phyloP scores from a whole-genome alignment of 768 basidiomycete genomes.

The Leccinum ochraceum region DNA sequence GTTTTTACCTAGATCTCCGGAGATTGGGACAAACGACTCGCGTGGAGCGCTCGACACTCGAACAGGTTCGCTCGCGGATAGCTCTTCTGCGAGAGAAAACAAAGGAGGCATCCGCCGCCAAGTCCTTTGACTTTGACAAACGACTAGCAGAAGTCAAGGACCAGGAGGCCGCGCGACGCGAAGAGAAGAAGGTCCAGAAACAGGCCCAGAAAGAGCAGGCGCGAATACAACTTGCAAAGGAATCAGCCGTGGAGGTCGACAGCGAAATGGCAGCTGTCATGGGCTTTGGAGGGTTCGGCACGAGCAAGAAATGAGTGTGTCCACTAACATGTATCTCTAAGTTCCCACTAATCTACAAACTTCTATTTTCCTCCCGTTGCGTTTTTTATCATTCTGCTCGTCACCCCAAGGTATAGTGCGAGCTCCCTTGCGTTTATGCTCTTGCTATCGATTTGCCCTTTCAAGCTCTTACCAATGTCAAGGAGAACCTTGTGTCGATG shows the following conservation, averaged over 20 bases:
- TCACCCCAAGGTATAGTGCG: slow-evolving; percentile 26
- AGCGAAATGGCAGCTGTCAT: slow-evolving; percentile 78
- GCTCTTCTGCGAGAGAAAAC: slow-evolving; percentile 86
- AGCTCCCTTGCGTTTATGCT: not conserved
- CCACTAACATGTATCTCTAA: slow-evolving; percentile 19
- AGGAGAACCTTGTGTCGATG: not conserved
- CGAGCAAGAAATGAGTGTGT: slow-evolving; percentile 66
- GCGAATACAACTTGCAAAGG: slow-evolving; percentile 63
- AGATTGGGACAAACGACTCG: slow-evolving; percentile 95
- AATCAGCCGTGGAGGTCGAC: slow-evolving; percentile 47
- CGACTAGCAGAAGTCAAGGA: slow-evolving; percentile 81
- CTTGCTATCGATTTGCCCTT: not conserved
- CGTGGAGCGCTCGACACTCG: slow-evolving; percentile 84
- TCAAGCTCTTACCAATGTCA: not conserved
- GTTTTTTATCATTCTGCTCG: not conserved
- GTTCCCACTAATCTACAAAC: slow-evolving; percentile 6
- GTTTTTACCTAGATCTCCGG: slow-evolving; percentile 67
- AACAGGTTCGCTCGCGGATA: slow-evolving; percentile 91
- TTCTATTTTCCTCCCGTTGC: not conserved
- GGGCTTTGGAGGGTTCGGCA: slow-evolving; percentile 91
- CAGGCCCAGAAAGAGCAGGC: slow-evolving; percentile 76
- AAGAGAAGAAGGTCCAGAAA: slow-evolving; percentile 76
- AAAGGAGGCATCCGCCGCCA: slow-evolving; percentile 76
- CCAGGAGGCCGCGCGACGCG: slow-evolving; percentile 65
- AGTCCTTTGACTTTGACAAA: slow-evolving; percentile 93